These are phyloP conservation scores for Candida ipomoeae DNA, from an alignment of 805 yeast genomes.

Conservation along the genomic window DNA sequence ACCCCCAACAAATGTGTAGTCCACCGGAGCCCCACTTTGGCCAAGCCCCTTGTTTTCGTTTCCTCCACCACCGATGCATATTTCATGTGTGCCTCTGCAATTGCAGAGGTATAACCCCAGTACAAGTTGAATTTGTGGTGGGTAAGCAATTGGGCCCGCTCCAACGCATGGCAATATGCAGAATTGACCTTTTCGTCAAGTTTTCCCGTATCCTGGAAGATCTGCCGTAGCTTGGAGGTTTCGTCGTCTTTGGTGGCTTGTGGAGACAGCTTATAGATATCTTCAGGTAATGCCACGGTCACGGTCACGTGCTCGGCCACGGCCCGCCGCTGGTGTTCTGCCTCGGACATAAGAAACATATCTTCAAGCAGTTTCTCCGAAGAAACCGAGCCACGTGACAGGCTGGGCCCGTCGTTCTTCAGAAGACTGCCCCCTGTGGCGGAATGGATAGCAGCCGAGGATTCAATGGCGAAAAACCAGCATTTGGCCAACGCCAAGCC, in stretches of 20 bases:
- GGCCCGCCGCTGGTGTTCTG: not conserved
- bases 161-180: conserved; percentile 31
- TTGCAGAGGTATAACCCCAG: conserved; percentile 29
- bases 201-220: conserved; percentile 32
- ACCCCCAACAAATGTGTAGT: conserved; percentile 13
- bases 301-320: not conserved
- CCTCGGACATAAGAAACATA: not conserved
- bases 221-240: conserved; percentile 7
- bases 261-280: conserved; percentile 4
- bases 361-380: not conserved
- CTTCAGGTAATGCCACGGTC: not conserved
- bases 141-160: conserved; percentile 24
- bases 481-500: conserved; percentile 25
- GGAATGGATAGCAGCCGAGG: conserved; percentile 19
- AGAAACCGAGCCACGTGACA: not conserved
- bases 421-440: conserved; percentile 13
- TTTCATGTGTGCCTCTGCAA: conserved; percentile 26
- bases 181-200: conserved; percentile 23
- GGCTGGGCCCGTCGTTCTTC: conserved; percentile 3
- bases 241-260: conserved; percentile 6
- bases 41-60: conserved; percentile 16
- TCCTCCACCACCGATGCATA: conserved; percentile 23
- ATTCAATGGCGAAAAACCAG: conserved; percentile 28
- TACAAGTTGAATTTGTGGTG: conserved; percentile 27
- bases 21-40: conserved; percentile 19